Conservation (phyloP, 1,139 yeast species). For the Ogataea hybrid region DNA sequence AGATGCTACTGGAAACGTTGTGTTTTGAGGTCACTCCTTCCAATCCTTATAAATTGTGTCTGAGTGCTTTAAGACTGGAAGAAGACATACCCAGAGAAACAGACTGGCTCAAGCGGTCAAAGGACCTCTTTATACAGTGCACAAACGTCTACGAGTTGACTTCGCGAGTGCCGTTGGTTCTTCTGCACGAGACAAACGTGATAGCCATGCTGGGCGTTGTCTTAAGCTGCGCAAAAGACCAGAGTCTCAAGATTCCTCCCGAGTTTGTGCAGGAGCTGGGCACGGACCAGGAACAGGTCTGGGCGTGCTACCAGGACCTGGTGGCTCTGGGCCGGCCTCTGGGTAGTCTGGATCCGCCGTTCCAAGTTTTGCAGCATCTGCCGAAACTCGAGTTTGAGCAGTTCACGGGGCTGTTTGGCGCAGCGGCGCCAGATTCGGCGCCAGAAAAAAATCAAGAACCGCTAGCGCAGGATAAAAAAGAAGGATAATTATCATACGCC, state of each 20-base stretch:
- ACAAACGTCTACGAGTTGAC: constrained; percentile 28
- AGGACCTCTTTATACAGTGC: constrained; percentile 23
- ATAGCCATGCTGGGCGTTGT: constrained; percentile 28
- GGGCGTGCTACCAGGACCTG: constrained; percentile 25
- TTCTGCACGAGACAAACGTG: constrained; percentile 22
- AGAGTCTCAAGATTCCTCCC: constrained; percentile 18
- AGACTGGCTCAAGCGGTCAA: constrained; percentile 22
- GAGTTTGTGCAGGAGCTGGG: constrained; percentile 18
- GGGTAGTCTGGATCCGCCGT: constrained; percentile 20
- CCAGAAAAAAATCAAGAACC: constrained; percentile 2
- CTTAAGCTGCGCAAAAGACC: constrained; percentile 21
- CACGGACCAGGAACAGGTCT: constrained; percentile 17
- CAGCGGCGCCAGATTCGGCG: constrained; percentile 6
- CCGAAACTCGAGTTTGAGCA: constrained; percentile 21
- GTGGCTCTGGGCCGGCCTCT: constrained; percentile 19
- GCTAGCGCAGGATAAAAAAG: constrained; percentile 3
- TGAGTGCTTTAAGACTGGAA: constrained; percentile 22
- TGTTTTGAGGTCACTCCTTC: constrained; percentile 48
- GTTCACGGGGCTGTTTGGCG: constrained; percentile 5
- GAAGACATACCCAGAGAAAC: constrained; percentile 16
- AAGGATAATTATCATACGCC: background rate
- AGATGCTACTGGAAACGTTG: constrained; percentile 43
- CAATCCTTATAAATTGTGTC: constrained; percentile 39
- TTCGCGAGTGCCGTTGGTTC: constrained; percentile 28
- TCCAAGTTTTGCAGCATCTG: constrained; percentile 21